Evolutionary conservation across 371 early-diverging fungal genomes (phyloP), one percentile per base, ranked within the genome.

Genomic region (Apophysomyces elegans): DNA sequence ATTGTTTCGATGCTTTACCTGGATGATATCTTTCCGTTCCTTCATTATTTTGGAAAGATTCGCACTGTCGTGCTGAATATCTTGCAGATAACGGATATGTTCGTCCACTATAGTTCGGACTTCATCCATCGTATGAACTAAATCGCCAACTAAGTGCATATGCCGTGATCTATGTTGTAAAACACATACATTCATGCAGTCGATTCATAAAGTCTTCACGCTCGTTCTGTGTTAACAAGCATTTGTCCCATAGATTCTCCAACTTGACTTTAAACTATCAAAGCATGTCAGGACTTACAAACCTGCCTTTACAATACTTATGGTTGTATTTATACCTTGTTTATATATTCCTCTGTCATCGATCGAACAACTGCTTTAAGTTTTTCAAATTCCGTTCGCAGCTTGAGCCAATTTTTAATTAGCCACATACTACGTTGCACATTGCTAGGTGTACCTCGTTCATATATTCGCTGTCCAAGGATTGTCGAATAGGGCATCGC

Each of bases 11-110:
- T 44, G 7, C 41, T 58, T 18, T 13, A 85, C 87, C 76, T 86
- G 81, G 13, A 90, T 85, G 21, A 86, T 77, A 7, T 72, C 85
- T 61, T 76, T 80, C 9, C 92, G 79, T 37, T 81, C 77, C 44
- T 86, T 78, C 79, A 90, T 85, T 36, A 85, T 39, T 5, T 71
- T 74, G 56, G 81, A 83, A 1, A 92, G 70, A 5, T 62, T 67
- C 7, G 65, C 66, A 0, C 79, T 75, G 58, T 80, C 79, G 3
- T 69, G 63, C 14, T 77, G 78, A 16, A 87, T 69, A 11, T 72
- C 73, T 35, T 74, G 65, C 54, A 87, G 50, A 41, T 80, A 83
- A 11, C 72, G 72, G 35, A 78, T 69, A 59, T 77, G 84, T 37
- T 79, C 65, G 11, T 75, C 64, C 4, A 79, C 83, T 59, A 72